Evolutionary conservation across 1,284 basidiomycete genomes (phyloP), one percentile per base, ranked within the genome.

Genomic region (Taiwanofungus camphoratus): DNA sequence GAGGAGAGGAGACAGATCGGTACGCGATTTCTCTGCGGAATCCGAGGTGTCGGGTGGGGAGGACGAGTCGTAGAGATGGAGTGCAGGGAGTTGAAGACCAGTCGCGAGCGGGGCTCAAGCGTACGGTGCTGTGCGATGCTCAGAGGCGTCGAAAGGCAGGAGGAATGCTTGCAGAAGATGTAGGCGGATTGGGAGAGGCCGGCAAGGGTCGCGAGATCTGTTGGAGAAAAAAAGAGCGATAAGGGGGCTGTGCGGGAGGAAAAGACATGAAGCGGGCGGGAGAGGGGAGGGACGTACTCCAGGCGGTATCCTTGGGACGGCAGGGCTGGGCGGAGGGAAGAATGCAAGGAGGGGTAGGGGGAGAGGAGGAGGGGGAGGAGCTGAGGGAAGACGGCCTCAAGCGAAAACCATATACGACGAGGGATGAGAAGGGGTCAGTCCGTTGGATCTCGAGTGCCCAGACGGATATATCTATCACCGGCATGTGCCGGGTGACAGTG

Each of bases 121-220:
- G 80, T 68, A 65, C 61, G 43, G 52, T 43, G 43, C 51, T 44
- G 59, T 55, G 39, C 39, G 54, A 55, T 50, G 52, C n/a, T n/a
- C n/a, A n/a, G 53, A 45, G 42, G 22, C 44, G 43, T 36, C 18
- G 37, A 42, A 24, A 34, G 35, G 36, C 22, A 26, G 22, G 44
- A 39, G 32, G 36, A 23, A 46, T 59, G 54, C 55, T 64, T 59
- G 57, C 52, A 50, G 52, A 57, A 62, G 62, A 59, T 59, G 52
- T 57, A 58, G 64, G 62, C 70, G 75, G 74, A 62, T 56, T 58
- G 65, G 65, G 64, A 75, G 83, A 76, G 73, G 82, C 85, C 84
- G 85, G 76, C 81, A 85, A 90, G 90, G 89, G 90, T 92, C 90
- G 89, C 89, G 90, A 92, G 87, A 80, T 76, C 85, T 90, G 64